Evolutionary conservation across 306 rosid genomes (phyloP), one percentile per base, ranked within the genome.

Genomic region (Phaseolus lunatus): DNA sequence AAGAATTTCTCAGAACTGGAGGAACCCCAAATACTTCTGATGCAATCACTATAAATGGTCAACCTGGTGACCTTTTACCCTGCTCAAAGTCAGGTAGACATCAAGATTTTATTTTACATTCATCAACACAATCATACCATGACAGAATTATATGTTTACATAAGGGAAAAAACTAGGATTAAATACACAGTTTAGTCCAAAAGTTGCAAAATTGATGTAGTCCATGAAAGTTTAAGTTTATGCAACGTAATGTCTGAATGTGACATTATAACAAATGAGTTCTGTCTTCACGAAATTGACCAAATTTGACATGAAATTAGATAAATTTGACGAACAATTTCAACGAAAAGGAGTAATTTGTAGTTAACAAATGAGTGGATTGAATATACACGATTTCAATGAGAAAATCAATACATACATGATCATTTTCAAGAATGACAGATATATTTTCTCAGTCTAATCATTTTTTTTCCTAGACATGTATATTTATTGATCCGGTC

Each of bases 11-110:
- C 12, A 26, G 0, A 54, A 66, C 70, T 2, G 93, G 95, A 70
- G 91, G 86, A 78, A 4, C 27, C 20, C 86, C 86, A 2, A 75
- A 67, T 22, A 3, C 13, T 2, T 85, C 86, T 18, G 89, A 85
- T 71, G 84, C 89, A 44, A 6, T 75, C 70, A 69, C 86, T 15
- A 82, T 85, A 45, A 85, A 85, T 47, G 89, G 89, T 41, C 77
- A 82, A 67, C 89, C 89, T 5, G 86, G 89, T 18, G 86, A 85
- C 44, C 49, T 79, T 20, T 82, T 48, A 59, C 80, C 80, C 2
- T 85, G 89, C 84, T 82, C 89, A 37, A 41, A 49, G 50, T 29
- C 74, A 69, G 84, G 89, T 79, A 50, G 2, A 22, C 37, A 73
- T 74, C 39, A 47, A n/a, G 23, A 33, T 59, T 78, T 27, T 29